Base-by-base conservation (phyloP, 2,329 filamentous ascomycete species). In the Colletotrichum orbiculare region DNA sequence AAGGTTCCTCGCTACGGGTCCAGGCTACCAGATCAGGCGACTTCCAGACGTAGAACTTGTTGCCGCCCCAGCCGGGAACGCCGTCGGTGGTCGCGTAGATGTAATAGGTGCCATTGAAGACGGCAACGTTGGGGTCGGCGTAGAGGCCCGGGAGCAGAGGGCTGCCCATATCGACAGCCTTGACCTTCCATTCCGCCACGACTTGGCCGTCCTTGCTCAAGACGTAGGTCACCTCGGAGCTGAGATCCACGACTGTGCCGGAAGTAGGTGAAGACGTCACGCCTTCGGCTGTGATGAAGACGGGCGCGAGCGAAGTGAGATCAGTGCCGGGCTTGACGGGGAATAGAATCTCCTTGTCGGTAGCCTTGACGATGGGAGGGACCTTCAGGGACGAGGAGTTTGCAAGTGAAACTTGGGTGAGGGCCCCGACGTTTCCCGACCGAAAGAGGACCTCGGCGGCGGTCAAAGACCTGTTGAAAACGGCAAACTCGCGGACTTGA, bases 61-160 rank as follows among this genome's bases (percentile, higher is more conserved):
- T 76, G 4, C 80, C 80, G 0, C 79, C 75, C 82, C 82, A 84
- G 38, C 77, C 75, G 1, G 75, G 56, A 50, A 76, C 77, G 11
- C 82, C 81, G 54, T 84, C 82, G 0, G 80, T 81, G 0, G 82
- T 84, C 1, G 76, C 74, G 62, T 82, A 83, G 47, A 84, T 77
- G 71, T 83, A 84, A 66, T 81, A 84, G 5, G 75, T 77, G 15
- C 78, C 72, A 55, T 76, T 73, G 59, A 80, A 81, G 13, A 80
- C 73, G 15, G 73, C 79, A 33, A 83, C 80, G 69, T 84, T 83
- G 12, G 82, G 82, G 49, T 83, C 82, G 0, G 81, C 82, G 59
- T 77, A 80, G 34, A 75, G 74, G 8, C 79, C 79, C 0, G 74
- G 67, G 0, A 82, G 65, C 2, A 79, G 75, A 2, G 78, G 78